phyloP scores from a whole-genome alignment of 1,139 yeast genomes.

The Debaryomyces robertsiae region DNA sequence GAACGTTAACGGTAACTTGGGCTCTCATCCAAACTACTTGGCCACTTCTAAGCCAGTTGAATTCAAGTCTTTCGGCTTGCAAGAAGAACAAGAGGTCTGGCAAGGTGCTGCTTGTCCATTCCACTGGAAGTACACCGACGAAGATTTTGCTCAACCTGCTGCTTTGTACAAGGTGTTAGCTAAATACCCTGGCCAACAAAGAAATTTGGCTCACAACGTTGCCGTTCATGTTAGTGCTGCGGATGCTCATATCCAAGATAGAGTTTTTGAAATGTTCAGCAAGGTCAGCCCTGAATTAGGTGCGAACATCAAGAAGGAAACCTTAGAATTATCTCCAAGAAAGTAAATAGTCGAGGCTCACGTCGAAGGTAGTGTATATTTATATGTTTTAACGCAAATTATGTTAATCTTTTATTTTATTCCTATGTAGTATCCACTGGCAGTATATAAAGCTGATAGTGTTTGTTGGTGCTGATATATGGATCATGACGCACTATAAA shows the following conservation, averaged over 20 bases:
- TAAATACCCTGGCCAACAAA: constrained; percentile 76
- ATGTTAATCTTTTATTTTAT: constrained; percentile 1
- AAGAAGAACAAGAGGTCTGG: constrained; percentile 82
- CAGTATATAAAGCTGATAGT: too few relatives aligned
- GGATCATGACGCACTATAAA: too few relatives aligned
- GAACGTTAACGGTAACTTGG: constrained; percentile 84
- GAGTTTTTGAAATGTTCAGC: constrained; percentile 74
- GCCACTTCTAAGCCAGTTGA: constrained; percentile 60
- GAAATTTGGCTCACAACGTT: constrained; percentile 79
- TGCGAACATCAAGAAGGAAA: constrained; percentile 60
- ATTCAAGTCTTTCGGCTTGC: constrained; percentile 45
- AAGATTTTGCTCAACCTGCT: constrained; percentile 70
- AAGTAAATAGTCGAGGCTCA: constrained; percentile 26
- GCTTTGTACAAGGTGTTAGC: constrained; percentile 75
- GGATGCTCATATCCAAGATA: constrained; percentile 73
- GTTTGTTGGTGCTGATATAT: too few relatives aligned
- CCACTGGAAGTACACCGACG: constrained; percentile 80
- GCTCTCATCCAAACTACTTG: constrained; percentile 78
- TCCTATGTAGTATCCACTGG: too few relatives aligned
- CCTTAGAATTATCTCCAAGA: constrained; percentile 57
- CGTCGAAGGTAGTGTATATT: constrained; percentile 1
- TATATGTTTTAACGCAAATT: background rate
- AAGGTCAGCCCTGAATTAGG: constrained; percentile 72
- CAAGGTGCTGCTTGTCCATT: constrained; percentile 83
- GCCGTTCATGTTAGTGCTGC: constrained; percentile 76